phyloP scores from a whole-genome alignment of 371 early-diverging fungal genomes.

The Apophysomyces trapeziformis region DNA sequence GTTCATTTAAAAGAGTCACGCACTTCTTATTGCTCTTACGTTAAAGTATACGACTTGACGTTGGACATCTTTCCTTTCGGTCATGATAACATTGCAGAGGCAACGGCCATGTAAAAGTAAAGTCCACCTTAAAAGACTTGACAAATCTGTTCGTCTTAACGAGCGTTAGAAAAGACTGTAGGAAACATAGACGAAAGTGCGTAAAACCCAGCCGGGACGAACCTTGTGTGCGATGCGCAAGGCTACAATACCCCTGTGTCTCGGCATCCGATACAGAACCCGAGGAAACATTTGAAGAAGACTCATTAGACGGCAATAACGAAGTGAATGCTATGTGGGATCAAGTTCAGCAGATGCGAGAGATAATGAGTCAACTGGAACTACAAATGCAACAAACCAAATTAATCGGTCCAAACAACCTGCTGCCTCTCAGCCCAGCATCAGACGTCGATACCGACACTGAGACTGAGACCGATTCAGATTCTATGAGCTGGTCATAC shows the following conservation, averaged over 20 bases:
- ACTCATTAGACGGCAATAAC: not conserved
- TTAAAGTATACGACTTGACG: no score
- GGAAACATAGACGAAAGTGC: constrained; percentile 5
- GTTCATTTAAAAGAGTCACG: no score
- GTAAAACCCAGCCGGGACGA: not conserved
- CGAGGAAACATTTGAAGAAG: not conserved
- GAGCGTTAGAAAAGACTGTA: not conserved
- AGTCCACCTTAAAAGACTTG: not conserved
- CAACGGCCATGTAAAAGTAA: constrained; percentile 10
- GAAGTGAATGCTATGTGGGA: constrained; percentile 6
- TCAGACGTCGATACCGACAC: not conserved
- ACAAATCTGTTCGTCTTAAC: not conserved
- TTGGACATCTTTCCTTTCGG: not conserved
- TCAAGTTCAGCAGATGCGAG: constrained; percentile 5
- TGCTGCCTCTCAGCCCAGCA: not conserved
- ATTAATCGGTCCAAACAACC: not conserved
- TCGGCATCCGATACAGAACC: not conserved
- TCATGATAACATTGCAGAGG: not conserved
- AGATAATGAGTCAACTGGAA: constrained; percentile 1
- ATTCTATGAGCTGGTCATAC: not conserved
- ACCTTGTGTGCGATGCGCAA: constrained; percentile 1
- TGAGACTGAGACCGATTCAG: not conserved
- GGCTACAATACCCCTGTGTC: not conserved
- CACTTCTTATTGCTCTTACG: no score
- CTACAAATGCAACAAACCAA: not conserved